Evolutionary conservation across 257 asterid species (phyloP), one percentile per base, ranked within the genome.

Genomic region (Jasminum sambac): DNA sequence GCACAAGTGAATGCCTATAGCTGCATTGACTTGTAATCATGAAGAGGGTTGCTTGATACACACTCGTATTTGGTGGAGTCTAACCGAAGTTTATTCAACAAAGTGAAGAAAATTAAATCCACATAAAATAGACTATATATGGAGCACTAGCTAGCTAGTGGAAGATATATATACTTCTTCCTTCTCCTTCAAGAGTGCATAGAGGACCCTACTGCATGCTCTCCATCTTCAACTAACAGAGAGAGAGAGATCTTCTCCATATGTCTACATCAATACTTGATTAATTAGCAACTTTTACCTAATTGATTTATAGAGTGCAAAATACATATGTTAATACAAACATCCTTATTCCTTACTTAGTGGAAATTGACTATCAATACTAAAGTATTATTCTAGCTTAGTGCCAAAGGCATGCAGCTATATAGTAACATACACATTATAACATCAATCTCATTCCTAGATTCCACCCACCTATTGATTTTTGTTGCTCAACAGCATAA

Each of bases 131-230:
- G 8, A 64, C 63, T 58, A 42, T 63, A 34, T 34, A 46, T 11
- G 46, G 57, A 52, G 40, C 74, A 71, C 62, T 39, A 41, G 44
- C n/a, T 30, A 30, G 36, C 36, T 43, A 67, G 25, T 55, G 23
- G 74, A 65, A 68, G 58, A 48, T 24, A 26, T 37, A 72, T 37
- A 67, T 43, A 44, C 63, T 41, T 74, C 67, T 84, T 41, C 79
- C 95, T 88, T 88, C 84, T 70, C 42, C 79, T 77, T 59, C 72
- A 88, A 79, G 95, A 69, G 84, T 75, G 73, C 83, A 73, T 72
- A 76, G 71, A 74, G 52, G 79, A 80, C 71, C 86, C 90, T 82
- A 85, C 86, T 39, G 43, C 71, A 23, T 43, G 62, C 62, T 30
- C 62, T 19, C 80, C 69, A 63, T 62, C 67, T 69, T 61, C 66